Conservation (phyloP, 169 alveolate genomes). For the Cryptosporidium parvum region DNA sequence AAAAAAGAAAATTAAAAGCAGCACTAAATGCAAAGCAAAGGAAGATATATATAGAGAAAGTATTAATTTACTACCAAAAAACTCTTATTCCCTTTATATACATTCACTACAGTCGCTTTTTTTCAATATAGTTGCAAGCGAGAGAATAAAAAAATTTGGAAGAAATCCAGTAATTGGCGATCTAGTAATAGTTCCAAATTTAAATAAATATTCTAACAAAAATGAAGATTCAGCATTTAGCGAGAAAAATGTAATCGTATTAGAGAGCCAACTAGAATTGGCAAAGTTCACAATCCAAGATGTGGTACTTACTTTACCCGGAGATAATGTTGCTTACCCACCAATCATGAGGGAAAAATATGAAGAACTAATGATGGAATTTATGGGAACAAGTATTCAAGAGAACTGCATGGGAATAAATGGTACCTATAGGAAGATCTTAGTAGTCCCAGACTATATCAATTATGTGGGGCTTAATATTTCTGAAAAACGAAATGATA, state of each 20-base stretch:
- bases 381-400: slow-evolving; percentile 81
- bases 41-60: slow-evolving; percentile 83
- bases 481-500: slow-evolving; percentile 78
- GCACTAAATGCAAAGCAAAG: slow-evolving; percentile 63
- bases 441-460: slow-evolving; percentile 83
- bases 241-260: slow-evolving; percentile 80
- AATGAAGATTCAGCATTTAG: slow-evolving; percentile 57
- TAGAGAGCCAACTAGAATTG: slow-evolving; percentile 85
- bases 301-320: slow-evolving; percentile 93
- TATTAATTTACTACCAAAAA: slow-evolving; percentile 84
- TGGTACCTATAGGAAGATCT: slow-evolving; percentile 88
- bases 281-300: slow-evolving; percentile 85
- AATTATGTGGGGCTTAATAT: slow-evolving; percentile 79
- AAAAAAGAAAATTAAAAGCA: slow-evolving; percentile 75
- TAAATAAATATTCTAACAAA: slow-evolving; percentile 80
- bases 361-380: slow-evolving; percentile 77
- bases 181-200: slow-evolving; percentile 80
- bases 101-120: slow-evolving; percentile 94
- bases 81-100: slow-evolving; percentile 88
- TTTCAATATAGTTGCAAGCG: slow-evolving; percentile 88
- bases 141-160: slow-evolving; percentile 90
- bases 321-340: slow-evolving; percentile 87
- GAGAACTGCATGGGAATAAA: slow-evolving; percentile 78
- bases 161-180: slow-evolving; percentile 84
- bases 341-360: slow-evolving; percentile 77